Evolutionary conservation across 208 protist species (phyloP), one percentile per base, ranked within the genome.

Genomic region (Wallacemonas collosoma): DNA sequence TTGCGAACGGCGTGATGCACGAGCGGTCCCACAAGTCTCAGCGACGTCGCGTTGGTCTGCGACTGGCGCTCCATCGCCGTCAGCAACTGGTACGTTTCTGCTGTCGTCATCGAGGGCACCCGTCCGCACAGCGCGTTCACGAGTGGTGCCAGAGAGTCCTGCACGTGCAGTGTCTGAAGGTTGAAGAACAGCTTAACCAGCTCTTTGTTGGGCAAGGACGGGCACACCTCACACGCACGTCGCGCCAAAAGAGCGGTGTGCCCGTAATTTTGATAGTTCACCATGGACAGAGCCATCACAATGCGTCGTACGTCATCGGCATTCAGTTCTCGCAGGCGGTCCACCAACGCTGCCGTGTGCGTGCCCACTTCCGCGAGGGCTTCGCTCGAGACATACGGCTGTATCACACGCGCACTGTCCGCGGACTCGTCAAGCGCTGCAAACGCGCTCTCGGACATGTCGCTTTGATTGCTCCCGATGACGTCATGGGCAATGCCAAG

Each of bases 71-170:
- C 88, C 0, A 97, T 39, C 3, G 89, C 72, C 61, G 86, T 82
- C 14, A 76, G 73, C 7, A 97, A 65, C 56, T 85, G 63, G n/a
- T 76, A 77, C 6, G 93, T 68, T 15, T 95, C 85, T 40, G 86
- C 77, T 0, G 53, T 65, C 12, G 75, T 73, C 35, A 94, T 68
- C 14, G 79, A 82, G 9, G 74, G 55, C 65, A 85, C 77, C 36
- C 82, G 72, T 8, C 55, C 43, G 3, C 85, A 61, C 58, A 97
- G 79, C 53, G 72, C 83, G 53, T 93, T 90, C 2, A 91, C 85
- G 68, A 97, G 79, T 6, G 93, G 72, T 45, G 83, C 75, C 38
- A 93, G 77, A 1, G 93, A 97, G 72, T 97, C 93, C 36, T 88
- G 80, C 9, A 78, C 90, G 63, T 87, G 67, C 41, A 97, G 75